phyloP scores from a whole-genome alignment of 83 land plant genomes.

The Larix sibirica region DNA sequence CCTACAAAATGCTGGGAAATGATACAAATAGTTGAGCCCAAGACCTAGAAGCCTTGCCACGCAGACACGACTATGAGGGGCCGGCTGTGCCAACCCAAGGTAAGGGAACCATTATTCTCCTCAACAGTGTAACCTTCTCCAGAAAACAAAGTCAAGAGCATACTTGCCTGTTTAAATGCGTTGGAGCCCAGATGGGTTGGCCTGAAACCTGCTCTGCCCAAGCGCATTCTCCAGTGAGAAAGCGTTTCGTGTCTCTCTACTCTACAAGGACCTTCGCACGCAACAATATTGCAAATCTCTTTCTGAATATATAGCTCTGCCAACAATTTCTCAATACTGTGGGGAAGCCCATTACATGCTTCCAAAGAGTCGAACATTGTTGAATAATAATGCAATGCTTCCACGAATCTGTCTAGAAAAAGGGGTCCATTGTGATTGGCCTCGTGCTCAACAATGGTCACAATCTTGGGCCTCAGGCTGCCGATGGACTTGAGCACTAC shows the following conservation, averaged over 20 bases:
- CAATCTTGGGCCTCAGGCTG: constrained; percentile 38
- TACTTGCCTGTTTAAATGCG: constrained; percentile 76
- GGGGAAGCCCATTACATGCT: constrained; percentile 26
- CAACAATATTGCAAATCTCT: constrained; percentile 84
- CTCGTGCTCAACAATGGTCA: constrained; percentile 58
- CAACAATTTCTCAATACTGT: constrained; percentile 38
- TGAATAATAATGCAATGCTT: constrained; percentile 50
- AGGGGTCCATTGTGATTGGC: constrained; percentile 44
- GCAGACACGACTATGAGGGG: constrained; percentile 50
- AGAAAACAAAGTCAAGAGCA: constrained; percentile 47
- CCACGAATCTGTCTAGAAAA: constrained; percentile 39
- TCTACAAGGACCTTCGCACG: constrained; percentile 71
- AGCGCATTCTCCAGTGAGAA: constrained; percentile 55
- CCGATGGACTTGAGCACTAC: constrained; percentile 36
- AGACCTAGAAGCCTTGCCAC: constrained; percentile 30
- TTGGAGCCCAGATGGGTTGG: constrained; percentile 80
- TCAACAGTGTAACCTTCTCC: constrained; percentile 45
- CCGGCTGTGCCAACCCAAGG: constrained; percentile 54
- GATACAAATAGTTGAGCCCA: background rate
- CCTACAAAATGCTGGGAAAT: too few relatives aligned
- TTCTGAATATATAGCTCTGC: constrained; percentile 67
- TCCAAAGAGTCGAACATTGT: constrained; percentile 61
- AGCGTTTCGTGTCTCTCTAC: constrained; percentile 75
- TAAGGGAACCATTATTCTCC: constrained; percentile 46
- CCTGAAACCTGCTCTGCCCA: constrained; percentile 64